Percentiles rank a stretch among this genome's conserved stretches.
Conservation (phyloP, 495 filamentous ascomycete species). For the Neurospora sp. region DNA sequence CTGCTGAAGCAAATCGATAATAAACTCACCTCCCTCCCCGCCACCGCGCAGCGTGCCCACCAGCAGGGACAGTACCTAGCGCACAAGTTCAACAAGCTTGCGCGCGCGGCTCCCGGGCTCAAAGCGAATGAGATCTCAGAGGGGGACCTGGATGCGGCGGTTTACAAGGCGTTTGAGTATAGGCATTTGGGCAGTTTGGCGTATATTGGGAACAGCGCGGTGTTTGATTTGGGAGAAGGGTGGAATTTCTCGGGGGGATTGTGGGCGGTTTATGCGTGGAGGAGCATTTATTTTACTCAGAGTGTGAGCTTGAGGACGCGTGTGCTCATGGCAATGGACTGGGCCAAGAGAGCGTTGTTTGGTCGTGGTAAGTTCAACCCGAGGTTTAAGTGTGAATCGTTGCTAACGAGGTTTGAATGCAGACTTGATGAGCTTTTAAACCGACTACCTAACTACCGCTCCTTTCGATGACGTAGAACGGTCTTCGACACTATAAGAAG, state of each 20-base stretch:
- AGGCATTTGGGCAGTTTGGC: slow-evolving; percentile 84
- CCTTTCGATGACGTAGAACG: neutral
- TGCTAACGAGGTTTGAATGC: slow-evolving; percentile 15
- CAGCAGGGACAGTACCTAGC: slow-evolving; percentile 94
- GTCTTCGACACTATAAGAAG: neutral
- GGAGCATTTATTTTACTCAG: slow-evolving; percentile 95
- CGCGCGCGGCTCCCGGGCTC: slow-evolving; percentile 67
- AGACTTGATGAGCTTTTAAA: slow-evolving; percentile 62
- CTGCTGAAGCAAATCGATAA: slow-evolving; percentile 83
- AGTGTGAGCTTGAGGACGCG: slow-evolving; percentile 90
- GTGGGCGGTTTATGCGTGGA: slow-evolving; percentile 92
- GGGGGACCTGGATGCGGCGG: slow-evolving; percentile 83
- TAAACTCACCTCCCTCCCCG: slow-evolving; percentile 77
- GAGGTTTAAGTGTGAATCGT: neutral
- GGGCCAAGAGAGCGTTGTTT: slow-evolving; percentile 90
- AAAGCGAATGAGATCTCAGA: slow-evolving; percentile 68
- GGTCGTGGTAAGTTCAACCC: slow-evolving; percentile 71
- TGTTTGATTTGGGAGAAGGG: slow-evolving; percentile 74
- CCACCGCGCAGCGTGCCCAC: slow-evolving; percentile 92
- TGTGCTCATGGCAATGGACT: slow-evolving; percentile 92
- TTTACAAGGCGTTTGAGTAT: slow-evolving; percentile 96
- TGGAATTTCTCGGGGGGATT: slow-evolving; percentile 74
- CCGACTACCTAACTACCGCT: neutral
- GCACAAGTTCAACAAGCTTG: slow-evolving; percentile 88
- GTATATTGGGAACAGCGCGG: slow-evolving; percentile 91